These are phyloP conservation scores for Dichotomopilus funicola DNA, from an alignment of 2,329 filamentous ascomycete species.

Conservation along the genomic window DNA sequence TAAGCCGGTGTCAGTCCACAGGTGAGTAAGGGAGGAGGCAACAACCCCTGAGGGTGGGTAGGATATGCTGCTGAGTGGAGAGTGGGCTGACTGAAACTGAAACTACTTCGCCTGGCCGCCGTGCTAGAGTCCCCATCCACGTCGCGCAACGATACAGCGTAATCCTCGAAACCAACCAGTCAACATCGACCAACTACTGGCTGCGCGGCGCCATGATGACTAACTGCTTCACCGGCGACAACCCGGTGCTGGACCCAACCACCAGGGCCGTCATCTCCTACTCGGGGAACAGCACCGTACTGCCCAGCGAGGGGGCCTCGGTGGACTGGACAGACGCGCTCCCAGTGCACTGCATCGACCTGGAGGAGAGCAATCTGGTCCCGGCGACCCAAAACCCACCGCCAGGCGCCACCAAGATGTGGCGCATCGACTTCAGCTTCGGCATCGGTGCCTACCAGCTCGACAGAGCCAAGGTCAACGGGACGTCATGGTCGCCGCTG, in stretches of 20 bases:
- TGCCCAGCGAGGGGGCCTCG: neutral
- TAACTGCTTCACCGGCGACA: slow-evolving; percentile 25
- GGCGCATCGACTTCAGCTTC: neutral
- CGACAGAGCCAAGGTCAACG: slow-evolving; percentile 2
- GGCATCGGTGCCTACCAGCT: neutral
- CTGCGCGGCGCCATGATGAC: slow-evolving; percentile 32
- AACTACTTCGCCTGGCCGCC: too few relatives aligned
- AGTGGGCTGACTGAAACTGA: too few relatives aligned
- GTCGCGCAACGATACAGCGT: slow-evolving; percentile 35
- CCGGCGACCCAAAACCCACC: neutral
- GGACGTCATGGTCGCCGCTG: neutral
- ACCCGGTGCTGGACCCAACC: neutral
- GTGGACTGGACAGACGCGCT: neutral
- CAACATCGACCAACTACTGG: slow-evolving; percentile 27
- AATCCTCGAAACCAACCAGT: slow-evolving; percentile 29
- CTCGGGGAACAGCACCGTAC: neutral
- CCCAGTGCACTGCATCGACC: neutral
- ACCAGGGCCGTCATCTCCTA: neutral
- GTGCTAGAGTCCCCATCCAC: slow-evolving; percentile 30
- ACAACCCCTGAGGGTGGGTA: too few relatives aligned
- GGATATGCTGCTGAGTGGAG: too few relatives aligned
- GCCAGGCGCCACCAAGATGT: neutral
- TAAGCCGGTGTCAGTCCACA: slow-evolving; percentile 28
- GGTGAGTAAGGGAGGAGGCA: too few relatives aligned
- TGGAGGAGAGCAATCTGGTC: neutral